These are phyloP conservation scores for Amoebophrya sp. DNA, from an alignment of 169 alveolate species.

Conservation along the genomic window DNA sequence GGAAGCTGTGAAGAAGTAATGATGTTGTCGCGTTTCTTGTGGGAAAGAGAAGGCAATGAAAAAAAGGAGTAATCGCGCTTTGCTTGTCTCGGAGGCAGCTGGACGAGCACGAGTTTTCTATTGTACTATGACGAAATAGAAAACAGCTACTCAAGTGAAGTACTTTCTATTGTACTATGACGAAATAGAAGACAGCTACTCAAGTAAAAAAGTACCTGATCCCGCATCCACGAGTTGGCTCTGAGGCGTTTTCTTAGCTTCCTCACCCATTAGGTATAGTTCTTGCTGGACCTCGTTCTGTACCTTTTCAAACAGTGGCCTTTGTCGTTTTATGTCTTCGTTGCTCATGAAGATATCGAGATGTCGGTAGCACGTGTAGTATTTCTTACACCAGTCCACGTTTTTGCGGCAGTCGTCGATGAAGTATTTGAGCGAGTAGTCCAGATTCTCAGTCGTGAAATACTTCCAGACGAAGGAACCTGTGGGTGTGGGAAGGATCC, in stretches of 20 bases:
- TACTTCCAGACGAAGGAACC: not conserved
- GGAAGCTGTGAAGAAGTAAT: not conserved
- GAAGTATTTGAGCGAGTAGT: constrained; percentile 17
- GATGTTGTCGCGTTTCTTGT: no score
- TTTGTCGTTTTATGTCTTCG: not conserved
- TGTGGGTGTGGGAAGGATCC: no score
- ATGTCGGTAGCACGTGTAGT: not conserved
- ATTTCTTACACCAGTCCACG: constrained; percentile 3
- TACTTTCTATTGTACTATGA: not conserved
- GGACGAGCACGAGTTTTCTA: not conserved
- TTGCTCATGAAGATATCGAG: not conserved
- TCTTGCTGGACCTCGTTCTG: not conserved
- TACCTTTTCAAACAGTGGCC: not conserved
- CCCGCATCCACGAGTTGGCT: not conserved
- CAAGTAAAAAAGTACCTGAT: not conserved
- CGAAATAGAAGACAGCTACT: not conserved
- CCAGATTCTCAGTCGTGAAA: not conserved
- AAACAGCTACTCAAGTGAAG: not conserved
- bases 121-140: not conserved
- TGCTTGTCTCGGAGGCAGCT: not conserved
- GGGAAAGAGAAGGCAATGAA: no score
- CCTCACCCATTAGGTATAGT: not conserved
- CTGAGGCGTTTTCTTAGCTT: not conserved
- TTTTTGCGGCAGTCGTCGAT: not conserved
- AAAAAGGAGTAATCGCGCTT: not conserved